Evolutionary conservation across 305 asterid genomes (phyloP).

Genomic region (Nicotiana rustica): DNA sequence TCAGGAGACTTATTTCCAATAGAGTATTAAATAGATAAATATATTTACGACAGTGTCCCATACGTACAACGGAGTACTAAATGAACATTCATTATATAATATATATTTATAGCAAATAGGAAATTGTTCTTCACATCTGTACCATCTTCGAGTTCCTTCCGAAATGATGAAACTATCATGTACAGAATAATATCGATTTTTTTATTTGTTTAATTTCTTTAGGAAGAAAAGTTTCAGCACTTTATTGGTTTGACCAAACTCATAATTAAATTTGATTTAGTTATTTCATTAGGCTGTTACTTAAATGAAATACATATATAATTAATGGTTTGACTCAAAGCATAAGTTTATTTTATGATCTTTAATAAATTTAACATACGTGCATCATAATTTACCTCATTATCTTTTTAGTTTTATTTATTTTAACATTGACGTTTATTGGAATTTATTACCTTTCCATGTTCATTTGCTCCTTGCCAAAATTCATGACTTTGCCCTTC

Average conservation of each 20-base stretch:
- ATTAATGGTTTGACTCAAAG: neutral
- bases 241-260: constrained; percentile 4
- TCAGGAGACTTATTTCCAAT: no score
- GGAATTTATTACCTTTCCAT: neutral
- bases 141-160: neutral
- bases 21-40: no score
- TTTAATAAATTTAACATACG: no score
- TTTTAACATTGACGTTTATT: neutral
- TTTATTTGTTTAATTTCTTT: neutral
- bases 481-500: neutral
- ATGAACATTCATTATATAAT: no score
- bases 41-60: no score
- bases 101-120: neutral
- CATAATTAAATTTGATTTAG: neutral
- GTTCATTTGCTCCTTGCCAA: neutral
- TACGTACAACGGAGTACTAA: no score
- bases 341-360: neutral
- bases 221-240: neutral
- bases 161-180: neutral
- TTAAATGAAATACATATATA: neutral
- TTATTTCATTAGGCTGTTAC: neutral
- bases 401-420: neutral
- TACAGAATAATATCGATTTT: neutral
- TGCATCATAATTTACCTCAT: no score
- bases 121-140: neutral